These are phyloP conservation scores for Cymbopogon citratus DNA, from an alignment of 176 grass and related monocot genomes.

Conservation along the genomic window DNA sequence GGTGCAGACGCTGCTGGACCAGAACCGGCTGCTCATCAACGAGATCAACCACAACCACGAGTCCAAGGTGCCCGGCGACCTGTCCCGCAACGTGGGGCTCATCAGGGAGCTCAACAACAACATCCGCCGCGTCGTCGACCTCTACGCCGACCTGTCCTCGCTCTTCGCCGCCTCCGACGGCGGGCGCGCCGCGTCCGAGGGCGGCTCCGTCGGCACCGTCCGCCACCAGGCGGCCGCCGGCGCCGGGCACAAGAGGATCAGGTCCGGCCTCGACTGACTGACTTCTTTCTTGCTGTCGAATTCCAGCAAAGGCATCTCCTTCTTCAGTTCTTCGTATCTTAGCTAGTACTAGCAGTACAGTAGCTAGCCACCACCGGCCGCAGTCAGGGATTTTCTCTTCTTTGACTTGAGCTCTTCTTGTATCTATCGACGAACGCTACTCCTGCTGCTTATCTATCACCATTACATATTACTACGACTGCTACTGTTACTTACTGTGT, in stretches of 20 bases:
- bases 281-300: accelerated
- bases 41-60: conserved; percentile 92
- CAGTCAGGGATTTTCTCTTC: background rate
- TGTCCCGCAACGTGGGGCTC: conserved; percentile 68
- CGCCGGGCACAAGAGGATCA: conserved; percentile 57
- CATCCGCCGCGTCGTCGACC: conserved; percentile 76
- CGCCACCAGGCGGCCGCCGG: conserved; percentile 28
- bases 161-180: conserved; percentile 61
- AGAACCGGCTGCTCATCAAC: conserved; percentile 67
- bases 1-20: conserved; percentile 74
- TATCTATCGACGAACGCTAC: background rate
- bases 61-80: conserved; percentile 66
- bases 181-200: conserved; percentile 32
- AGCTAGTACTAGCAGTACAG: background rate
- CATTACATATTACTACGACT: background rate
- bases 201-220: conserved; percentile 38
- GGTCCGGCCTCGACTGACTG: conserved; percentile 38
- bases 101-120: conserved; percentile 91
- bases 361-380: background rate
- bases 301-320: background rate
- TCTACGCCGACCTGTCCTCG: conserved; percentile 70
- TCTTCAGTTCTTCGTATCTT: background rate
- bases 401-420: conserved; percentile 18
- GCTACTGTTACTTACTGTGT: background rate
- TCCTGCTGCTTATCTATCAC: too few species aligned